phyloP scores from a whole-genome alignment of 305 asterid genomes.

The Rubia tinctorum region DNA sequence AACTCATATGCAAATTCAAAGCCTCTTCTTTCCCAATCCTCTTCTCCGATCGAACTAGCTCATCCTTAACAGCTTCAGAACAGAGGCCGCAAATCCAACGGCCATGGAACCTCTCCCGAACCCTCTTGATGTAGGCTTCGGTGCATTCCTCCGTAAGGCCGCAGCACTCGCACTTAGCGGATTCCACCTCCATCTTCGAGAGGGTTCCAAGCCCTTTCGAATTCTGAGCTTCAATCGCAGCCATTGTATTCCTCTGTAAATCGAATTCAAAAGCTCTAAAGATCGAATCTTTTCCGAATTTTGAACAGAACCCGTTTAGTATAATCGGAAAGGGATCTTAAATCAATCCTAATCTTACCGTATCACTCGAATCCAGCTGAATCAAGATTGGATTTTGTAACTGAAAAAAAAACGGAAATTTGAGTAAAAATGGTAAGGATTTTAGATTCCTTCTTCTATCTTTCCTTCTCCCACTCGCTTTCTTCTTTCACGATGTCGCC shows the following conservation, averaged over 20 bases:
- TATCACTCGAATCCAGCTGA: slow-evolving; percentile 8
- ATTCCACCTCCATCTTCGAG: slow-evolving; percentile 21
- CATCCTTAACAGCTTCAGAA: slow-evolving; percentile 77
- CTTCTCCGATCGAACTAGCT: slow-evolving; percentile 38
- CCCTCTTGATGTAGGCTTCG: slow-evolving; percentile 47
- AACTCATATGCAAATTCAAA: slow-evolving; percentile 56
- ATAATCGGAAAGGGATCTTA: not conserved
- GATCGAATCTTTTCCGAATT: slow-evolving; percentile 14
- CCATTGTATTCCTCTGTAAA: slow-evolving; percentile 6
- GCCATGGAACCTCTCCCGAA: slow-evolving; percentile 55
- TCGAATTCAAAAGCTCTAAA: not conserved
- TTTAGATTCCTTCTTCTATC: slow-evolving; percentile 24
- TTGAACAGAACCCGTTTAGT: not conserved
- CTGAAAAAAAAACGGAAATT: not conserved
- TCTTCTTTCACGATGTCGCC: slow-evolving; percentile 80
- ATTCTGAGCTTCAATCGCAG: slow-evolving; percentile 12
- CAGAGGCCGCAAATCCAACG: slow-evolving; percentile 88
- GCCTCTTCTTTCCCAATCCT: slow-evolving; percentile 64
- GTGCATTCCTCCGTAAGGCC: slow-evolving; percentile 83
- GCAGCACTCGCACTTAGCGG: slow-evolving; percentile 68
- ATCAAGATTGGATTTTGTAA: not conserved
- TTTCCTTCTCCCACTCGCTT: slow-evolving; percentile 75
- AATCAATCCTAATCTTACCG: slow-evolving; percentile 11
- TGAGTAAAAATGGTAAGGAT: not conserved
- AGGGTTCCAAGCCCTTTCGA: not conserved